phyloP scores from a whole-genome alignment of 805 yeast species.

The Yarrowia keelungensis region DNA sequence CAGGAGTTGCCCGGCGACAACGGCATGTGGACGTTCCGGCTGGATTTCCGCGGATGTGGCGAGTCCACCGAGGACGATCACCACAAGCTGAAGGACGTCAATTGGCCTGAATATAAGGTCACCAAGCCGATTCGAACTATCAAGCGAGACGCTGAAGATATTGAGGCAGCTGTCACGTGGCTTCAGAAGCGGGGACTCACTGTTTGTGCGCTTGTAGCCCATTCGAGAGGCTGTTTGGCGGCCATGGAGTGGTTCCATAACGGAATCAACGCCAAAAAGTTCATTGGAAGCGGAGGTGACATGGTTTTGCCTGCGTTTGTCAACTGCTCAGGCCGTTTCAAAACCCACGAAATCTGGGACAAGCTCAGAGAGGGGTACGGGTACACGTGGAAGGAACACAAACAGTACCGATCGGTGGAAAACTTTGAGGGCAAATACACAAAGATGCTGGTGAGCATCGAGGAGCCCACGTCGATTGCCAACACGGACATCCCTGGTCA shows the following conservation, averaged over 20 bases:
- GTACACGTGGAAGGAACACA: constrained; percentile 51
- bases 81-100: constrained; percentile 44
- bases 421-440: constrained; percentile 41
- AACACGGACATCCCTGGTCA: constrained; percentile 38
- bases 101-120: constrained; percentile 43
- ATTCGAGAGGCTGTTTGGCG: constrained; percentile 81
- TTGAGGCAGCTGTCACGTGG: constrained; percentile 51
- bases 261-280: neutral
- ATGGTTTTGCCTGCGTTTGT: constrained; percentile 65
- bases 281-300: constrained; percentile 43
- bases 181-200: constrained; percentile 41
- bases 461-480: constrained; percentile 33
- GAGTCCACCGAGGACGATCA: constrained; percentile 63
- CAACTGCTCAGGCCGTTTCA: constrained; percentile 75
- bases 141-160: constrained; percentile 71
- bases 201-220: constrained; percentile 67
- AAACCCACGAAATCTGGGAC: constrained; percentile 49
- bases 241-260: constrained; percentile 73
- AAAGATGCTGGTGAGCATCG: constrained; percentile 34
- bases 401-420: constrained; percentile 27
- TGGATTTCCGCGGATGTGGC: constrained; percentile 89
- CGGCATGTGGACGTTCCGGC: constrained; percentile 72
- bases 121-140: constrained; percentile 60
- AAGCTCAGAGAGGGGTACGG: constrained; percentile 53
- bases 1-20: constrained; percentile 60